phyloP scores from a whole-genome alignment of 2,329 filamentous ascomycete genomes.

The Trichoderma breve region DNA sequence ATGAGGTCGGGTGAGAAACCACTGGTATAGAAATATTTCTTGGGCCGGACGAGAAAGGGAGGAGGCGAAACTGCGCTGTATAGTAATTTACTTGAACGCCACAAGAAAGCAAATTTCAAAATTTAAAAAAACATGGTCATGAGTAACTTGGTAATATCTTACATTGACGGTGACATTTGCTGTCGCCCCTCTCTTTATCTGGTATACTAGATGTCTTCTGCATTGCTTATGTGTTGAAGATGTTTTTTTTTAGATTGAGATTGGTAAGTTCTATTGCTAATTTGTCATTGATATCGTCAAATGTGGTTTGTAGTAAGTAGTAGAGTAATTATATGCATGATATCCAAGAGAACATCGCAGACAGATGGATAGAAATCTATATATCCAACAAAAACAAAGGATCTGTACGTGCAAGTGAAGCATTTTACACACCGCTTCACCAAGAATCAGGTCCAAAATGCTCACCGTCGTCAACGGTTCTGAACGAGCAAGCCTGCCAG shows the following conservation, averaged over 20 bases:
- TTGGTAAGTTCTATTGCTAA: neutral
- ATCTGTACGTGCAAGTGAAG: neutral
- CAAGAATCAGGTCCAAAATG: constrained; percentile 65
- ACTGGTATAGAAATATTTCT: constrained; percentile 12
- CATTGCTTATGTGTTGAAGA: neutral
- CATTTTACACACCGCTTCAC: constrained; percentile 35
- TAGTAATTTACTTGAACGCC: constrained; percentile 34
- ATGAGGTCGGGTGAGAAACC: neutral
- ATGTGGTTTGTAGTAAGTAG: neutral
- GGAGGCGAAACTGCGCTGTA: constrained; percentile 33
- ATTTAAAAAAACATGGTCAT: constrained; percentile 20
- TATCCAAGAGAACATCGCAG: neutral
- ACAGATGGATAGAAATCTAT: neutral
- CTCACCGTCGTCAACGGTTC: constrained; percentile 58
- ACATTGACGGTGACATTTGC: no score
- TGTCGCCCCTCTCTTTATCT: no score
- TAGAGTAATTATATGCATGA: neutral
- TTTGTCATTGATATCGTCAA: neutral
- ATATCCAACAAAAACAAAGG: neutral
- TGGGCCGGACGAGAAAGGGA: constrained; percentile 21
- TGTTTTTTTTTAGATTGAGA: neutral
- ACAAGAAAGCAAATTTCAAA: neutral
- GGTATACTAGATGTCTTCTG: no score
- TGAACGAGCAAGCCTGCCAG: constrained; percentile 77
- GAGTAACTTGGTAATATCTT: constrained; percentile 22